Base-by-base conservation (phyloP, 306 rosid species). In the Medicago lupulina region DNA sequence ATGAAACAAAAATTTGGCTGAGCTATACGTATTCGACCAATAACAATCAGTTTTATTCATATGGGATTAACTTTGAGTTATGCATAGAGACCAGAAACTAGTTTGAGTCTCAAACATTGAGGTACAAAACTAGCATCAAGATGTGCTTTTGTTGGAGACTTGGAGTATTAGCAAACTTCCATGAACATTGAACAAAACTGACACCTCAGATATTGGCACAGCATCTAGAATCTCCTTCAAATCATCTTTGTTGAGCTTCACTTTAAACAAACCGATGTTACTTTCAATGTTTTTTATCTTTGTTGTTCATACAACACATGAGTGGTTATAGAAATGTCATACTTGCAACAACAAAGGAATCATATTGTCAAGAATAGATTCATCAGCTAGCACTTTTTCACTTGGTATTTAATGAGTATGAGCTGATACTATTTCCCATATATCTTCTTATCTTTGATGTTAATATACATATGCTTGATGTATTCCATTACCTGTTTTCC, bases 111-210 rank as follows among this genome's bases (percentile, higher is more conserved):
- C 38, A 34, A 34, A 34, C 38, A 34, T 31, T 49, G 41, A 76
- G 70, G 44, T 47, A 53, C 53, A 57, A 12, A 46, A 49, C 64
- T 51, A 25, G 43, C 10, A 71, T 21, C 51, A 16, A 55, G 57
- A 44, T 73, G 70, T 21, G 77, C 60, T 71, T 79, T 71, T 55
- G 77, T 4, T 14, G 88, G n/a, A n/a, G n/a, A n/a, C n/a, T n/a
- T n/a, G n/a, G 84, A 63, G 88, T 88, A 64, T 84, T 28, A 49
- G 92, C 90, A 81, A 85, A 91, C 80, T 75, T 84, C 96, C 96
- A 91, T 25, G 91, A 84, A 65, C 81, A 80, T 76, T 76, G 67
- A 10, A 82, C 18, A 16, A 82, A 81, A 69, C 44, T 12, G 59
- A 83, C 8, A 80, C 88, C 39, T 84, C 88, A 2, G 84, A 67